Percentiles rank a stretch among this genome's conserved stretches.
These are phyloP conservation scores for Singerocomus inundabilis DNA, from an alignment of 1,284 basidiomycete genomes.

Conservation along the genomic window DNA sequence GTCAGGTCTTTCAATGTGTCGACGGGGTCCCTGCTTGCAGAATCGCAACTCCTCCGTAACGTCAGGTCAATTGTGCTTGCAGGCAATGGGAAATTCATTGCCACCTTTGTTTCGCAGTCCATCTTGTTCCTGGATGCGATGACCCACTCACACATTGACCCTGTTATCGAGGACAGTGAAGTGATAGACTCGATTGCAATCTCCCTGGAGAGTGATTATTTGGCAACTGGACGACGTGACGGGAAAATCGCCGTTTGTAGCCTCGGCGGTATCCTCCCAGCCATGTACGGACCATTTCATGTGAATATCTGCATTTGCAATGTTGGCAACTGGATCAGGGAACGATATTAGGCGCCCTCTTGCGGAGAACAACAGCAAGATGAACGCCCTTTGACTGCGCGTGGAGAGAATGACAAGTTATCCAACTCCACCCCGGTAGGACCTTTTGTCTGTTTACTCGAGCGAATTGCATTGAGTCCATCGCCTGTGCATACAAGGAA, in stretches of 20 bases:
- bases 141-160: not conserved
- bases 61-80: no score
- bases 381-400: not conserved
- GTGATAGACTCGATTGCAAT: not conserved
- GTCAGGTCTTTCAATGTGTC: no score
- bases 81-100: no score
- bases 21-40: no score
- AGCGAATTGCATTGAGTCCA: not conserved
- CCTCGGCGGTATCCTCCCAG: not conserved
- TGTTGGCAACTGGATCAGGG: not conserved
- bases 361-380: not conserved
- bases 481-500: not conserved
- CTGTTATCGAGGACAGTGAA: not conserved
- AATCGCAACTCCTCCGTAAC: not conserved
- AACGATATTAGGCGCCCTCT: not conserved
- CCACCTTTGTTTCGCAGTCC: not conserved
- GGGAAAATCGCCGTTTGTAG: not conserved
- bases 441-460: not conserved
- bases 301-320: not conserved
- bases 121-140: not conserved
- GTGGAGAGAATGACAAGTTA: not conserved
- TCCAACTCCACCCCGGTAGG: not conserved
- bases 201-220: not conserved
- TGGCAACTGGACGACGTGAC: not conserved
- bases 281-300: not conserved